A percentile compares a stretch with the other conserved stretches of the same genome.
These are phyloP conservation scores for Botrytis tulipae DNA, from an alignment of 2,329 filamentous ascomycete genomes.

Conservation along the genomic window DNA sequence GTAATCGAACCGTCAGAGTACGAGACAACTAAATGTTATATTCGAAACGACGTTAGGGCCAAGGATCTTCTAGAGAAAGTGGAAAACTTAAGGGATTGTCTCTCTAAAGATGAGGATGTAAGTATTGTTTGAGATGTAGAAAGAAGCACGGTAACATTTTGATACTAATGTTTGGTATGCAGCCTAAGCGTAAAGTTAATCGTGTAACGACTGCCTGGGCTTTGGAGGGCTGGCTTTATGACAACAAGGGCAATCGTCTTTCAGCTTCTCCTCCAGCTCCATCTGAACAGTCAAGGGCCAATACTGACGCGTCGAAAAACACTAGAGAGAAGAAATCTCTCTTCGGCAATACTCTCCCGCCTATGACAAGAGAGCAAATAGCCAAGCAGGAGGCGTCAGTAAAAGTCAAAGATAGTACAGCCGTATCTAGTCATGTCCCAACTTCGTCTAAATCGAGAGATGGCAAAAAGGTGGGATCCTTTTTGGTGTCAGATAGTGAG, in stretches of 20 bases:
- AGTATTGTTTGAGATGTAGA: rapidly evolving
- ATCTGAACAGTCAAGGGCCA: neutral
- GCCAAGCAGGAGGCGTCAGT: too few relatives aligned
- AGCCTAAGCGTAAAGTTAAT: neutral
- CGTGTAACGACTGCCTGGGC: neutral
- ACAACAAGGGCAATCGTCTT: neutral
- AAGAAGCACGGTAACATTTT: neutral
- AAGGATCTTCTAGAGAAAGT: too few relatives aligned
- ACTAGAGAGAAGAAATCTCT: too few relatives aligned
- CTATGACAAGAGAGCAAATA: too few relatives aligned
- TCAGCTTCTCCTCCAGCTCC: neutral
- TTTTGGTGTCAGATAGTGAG: too few relatives aligned
- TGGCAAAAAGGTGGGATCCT: too few relatives aligned
- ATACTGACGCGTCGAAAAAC: neutral
- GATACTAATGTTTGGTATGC: neutral
- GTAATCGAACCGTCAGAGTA: too few relatives aligned
- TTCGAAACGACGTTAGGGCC: neutral
- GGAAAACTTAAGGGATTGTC: too few relatives aligned
- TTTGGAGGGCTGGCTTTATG: neutral
- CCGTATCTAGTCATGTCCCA: too few relatives aligned
- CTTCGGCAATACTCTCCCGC: too few relatives aligned
- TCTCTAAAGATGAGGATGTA: neutral
- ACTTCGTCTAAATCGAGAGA: neutral
- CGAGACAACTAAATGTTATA: neutral
- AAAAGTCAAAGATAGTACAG: neutral